A percentile compares a stretch with the other conserved stretches of the same genome.
These are phyloP conservation scores for Akanthomyces lecanii DNA, from an alignment of 2,329 filamentous ascomycete species.

Conservation along the genomic window DNA sequence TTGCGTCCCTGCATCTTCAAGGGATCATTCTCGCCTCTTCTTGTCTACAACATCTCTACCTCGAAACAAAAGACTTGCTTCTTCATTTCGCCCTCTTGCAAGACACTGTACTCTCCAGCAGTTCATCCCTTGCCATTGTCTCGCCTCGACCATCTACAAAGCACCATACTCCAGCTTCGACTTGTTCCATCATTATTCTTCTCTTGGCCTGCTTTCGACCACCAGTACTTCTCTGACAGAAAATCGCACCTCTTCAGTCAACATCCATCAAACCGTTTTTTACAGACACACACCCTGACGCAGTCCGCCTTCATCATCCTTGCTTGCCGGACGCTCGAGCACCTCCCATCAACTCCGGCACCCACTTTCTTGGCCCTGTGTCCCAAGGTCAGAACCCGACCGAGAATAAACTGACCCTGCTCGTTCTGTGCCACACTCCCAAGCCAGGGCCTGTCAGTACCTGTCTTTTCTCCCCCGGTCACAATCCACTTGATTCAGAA, in stretches of 20 bases:
- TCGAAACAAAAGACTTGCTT: not conserved
- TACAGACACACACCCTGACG: not conserved
- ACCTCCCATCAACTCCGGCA: slow-evolving; percentile 11
- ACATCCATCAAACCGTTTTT: slow-evolving; percentile 5
- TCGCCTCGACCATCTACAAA: not conserved
- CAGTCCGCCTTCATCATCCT: not conserved
- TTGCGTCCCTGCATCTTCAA: not conserved
- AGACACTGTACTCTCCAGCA: slow-evolving; percentile 3
- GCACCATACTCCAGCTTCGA: not conserved
- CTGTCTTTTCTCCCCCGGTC: slow-evolving; percentile 16
- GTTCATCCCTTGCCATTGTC: slow-evolving; percentile 1
- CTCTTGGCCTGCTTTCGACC: not conserved
- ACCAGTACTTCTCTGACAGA: not conserved
- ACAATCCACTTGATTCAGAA: slow-evolving; percentile 18
- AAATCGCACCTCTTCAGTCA: not conserved
- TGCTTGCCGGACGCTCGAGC: slow-evolving; percentile 15
- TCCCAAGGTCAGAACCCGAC: slow-evolving; percentile 11
- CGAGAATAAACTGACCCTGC: slow-evolving; percentile 15
- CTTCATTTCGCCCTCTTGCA: not conserved
- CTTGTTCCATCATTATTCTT: not conserved
- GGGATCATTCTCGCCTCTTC: not conserved
- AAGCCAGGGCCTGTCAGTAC: slow-evolving; percentile 15
- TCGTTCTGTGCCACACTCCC: slow-evolving; percentile 11
- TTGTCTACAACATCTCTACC: not conserved
- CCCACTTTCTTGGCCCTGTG: slow-evolving; percentile 12